Conservation (phyloP, 768 basidiomycete species). For the Pseudohyphozyma bogoriensis region DNA sequence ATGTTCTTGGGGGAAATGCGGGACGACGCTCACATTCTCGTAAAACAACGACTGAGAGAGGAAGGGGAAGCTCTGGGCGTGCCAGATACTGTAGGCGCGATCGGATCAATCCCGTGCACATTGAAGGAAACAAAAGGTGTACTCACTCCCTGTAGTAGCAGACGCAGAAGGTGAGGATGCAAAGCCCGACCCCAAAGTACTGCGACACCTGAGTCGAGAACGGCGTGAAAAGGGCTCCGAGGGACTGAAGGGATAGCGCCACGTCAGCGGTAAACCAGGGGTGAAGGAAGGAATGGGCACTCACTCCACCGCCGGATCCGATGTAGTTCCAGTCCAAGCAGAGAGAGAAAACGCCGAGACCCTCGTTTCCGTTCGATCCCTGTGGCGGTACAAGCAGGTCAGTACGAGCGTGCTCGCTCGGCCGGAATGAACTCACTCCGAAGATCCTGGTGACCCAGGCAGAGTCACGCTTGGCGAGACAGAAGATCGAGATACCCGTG, state of each 20-base stretch:
- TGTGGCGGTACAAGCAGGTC: constrained; percentile 35
- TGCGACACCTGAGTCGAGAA: constrained; percentile 35
- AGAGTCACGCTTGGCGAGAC: constrained; percentile 36
- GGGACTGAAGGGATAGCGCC: no score
- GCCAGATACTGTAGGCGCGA: constrained; percentile 30
- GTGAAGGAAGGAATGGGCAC: no score
- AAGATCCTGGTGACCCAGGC: constrained; percentile 35
- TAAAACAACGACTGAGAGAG: constrained; percentile 34
- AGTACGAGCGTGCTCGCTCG: constrained; percentile 30
- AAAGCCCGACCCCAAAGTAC: constrained; percentile 27
- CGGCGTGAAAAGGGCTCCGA: constrained; percentile 33
- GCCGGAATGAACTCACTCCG: no score
- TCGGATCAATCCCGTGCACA: background rate
- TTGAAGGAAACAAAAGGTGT: background rate
- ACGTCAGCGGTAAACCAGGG: no score
- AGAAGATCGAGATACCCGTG: constrained; percentile 37
- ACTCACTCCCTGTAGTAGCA: no score
- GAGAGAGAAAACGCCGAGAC: constrained; percentile 31
- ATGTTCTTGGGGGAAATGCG: no score
- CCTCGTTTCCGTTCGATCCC: constrained; percentile 42
- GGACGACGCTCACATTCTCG: constrained; percentile 26
- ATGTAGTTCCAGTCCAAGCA: background rate
- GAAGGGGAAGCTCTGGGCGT: constrained; percentile 36
- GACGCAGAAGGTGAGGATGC: constrained; percentile 32
- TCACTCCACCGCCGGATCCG: constrained; percentile 27